Evolutionary conservation across 176 grass and related monocot species (phyloP).

Genomic region (Areca catechu): DNA sequence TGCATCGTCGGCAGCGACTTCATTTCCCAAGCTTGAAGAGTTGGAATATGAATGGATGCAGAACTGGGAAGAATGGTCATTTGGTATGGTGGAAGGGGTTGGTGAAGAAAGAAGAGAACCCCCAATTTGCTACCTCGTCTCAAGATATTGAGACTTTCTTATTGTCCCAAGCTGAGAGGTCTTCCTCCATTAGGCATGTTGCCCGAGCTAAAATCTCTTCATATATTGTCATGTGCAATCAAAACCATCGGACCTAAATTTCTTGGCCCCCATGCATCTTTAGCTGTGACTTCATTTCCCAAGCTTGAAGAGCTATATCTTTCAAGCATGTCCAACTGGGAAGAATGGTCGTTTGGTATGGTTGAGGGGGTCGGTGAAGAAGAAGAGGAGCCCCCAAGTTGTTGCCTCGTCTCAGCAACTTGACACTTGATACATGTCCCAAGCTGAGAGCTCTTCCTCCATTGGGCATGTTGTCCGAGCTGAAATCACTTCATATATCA

Average conservation of each 20-base stretch:
- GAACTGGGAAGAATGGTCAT: conserved; percentile 33
- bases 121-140: too few relatives aligned
- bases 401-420: conserved; percentile 3
- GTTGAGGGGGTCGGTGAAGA: too few relatives aligned
- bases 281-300: conserved; percentile 7
- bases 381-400: neutral
- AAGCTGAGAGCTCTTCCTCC: too few relatives aligned
- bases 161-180: too few relatives aligned
- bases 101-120: too few relatives aligned
- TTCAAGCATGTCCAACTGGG: conserved; percentile 13
- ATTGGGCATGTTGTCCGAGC: too few relatives aligned
- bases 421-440: neutral
- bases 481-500: too few relatives aligned
- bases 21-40: neutral
- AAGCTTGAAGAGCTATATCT: conserved; percentile 15
- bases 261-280: neutral
- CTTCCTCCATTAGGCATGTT: too few relatives aligned
- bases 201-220: too few relatives aligned
- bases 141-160: too few relatives aligned
- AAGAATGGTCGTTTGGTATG: conserved; percentile 22
- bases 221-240: too few relatives aligned
- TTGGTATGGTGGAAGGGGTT: neutral
- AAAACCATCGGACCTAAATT: conserved; percentile 7
- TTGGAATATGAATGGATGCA: neutral
- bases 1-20: neutral